Evolutionary conservation across 306 rosid genomes (phyloP).

Genomic region (Lathyrus aphaca): DNA sequence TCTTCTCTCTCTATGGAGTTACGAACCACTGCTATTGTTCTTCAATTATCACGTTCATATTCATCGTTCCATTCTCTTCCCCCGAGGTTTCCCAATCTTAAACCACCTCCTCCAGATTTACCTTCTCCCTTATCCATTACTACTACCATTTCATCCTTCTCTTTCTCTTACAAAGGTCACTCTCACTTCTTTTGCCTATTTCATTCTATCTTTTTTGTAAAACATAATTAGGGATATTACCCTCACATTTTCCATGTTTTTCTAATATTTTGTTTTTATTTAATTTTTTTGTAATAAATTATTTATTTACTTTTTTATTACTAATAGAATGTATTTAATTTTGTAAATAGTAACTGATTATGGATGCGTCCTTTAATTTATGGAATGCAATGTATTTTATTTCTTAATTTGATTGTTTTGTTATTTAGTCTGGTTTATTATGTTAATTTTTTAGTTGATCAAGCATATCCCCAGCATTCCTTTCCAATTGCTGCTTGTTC

Average conservation of each 20-base stretch:
- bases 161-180: slow-evolving; percentile 49
- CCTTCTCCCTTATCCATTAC: slow-evolving; percentile 36
- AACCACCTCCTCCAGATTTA: slow-evolving; percentile 17
- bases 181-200: neutral
- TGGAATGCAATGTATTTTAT: neutral
- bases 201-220: no score
- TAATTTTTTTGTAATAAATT: no score
- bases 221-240: no score
- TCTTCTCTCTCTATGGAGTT: slow-evolving; percentile 25
- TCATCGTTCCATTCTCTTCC: neutral
- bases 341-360: neutral
- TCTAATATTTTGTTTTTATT: no score
- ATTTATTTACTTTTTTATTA: no score
- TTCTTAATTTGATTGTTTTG: slow-evolving; percentile 13
- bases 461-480: slow-evolving; percentile 34
- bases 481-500: slow-evolving; percentile 32
- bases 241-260: no score
- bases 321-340: no score
- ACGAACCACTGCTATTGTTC: neutral
- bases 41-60: slow-evolving; percentile 11
- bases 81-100: slow-evolving; percentile 7
- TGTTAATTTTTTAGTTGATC: slow-evolving; percentile 32
- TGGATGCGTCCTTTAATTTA: neutral
- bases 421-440: neutral
- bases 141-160: slow-evolving; percentile 24